Base-by-base conservation (phyloP, 805 yeast species). In the Myxozyma sirexii region DNA sequence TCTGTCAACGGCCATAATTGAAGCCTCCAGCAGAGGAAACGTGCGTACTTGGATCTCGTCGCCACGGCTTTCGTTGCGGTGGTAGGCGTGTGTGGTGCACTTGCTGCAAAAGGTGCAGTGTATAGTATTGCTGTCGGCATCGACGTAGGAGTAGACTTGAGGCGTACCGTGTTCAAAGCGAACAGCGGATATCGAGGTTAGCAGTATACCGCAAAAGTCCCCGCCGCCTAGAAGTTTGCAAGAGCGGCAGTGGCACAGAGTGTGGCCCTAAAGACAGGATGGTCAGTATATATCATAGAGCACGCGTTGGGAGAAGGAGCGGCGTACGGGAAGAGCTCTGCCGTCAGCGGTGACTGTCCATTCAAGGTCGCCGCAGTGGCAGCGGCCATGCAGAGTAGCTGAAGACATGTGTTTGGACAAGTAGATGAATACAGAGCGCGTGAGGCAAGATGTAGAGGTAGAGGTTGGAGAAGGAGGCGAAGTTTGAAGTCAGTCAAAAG, bases 21-120 rank as follows among this genome's bases (percentile, higher is more conserved):
- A 39, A 2, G 65, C 65, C 42, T 62, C 65, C 21, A 51, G 44
- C 26, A 62, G 46, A 33, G 65, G 65, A 38, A 62, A 62, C 24
- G 65, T 62, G 17, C 65, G 60, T 8, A 62, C 62, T 27, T 62
- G 65, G 29, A 62, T 38, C 39, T 62, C 65, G 54, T 62, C 65
- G 13, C 65, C 65, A 7, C 65, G 57, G 46, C 53, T 44, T 41
- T 62, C 65, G 49, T 62, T 57, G 31, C 65, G 63, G 38, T 62
- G 65, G 37, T 55, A 62, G 27, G 63, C 65, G 48, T 62, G 65
- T 27, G 65, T 62, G n/a, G 65, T 62, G 64, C 65, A 62, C 15
- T 23, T 42, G 44, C 58, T 50, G 60, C 65, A 62, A 51, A 55
- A 62, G 2, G 65, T 62, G 53, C 65, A 62, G 33, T 62, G 65